Base-by-base conservation (phyloP, 352 stramenopile genomes). In the Saprolegnia diclina region DNA sequence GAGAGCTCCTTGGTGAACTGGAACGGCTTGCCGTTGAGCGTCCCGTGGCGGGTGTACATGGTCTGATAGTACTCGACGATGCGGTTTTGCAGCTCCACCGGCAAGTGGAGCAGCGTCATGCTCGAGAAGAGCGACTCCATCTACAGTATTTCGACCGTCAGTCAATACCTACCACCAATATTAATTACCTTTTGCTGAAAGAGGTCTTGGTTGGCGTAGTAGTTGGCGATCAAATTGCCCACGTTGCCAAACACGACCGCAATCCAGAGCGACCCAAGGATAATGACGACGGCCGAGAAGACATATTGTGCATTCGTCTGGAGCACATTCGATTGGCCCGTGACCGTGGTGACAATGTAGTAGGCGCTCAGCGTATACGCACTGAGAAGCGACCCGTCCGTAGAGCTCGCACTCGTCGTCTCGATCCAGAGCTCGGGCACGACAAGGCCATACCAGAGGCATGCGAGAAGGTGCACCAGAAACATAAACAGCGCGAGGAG, bases 221-320 rank as follows among this genome's bases (percentile, higher is more conserved):
- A 92, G 71, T 91, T 95, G 29, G 85, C 77, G 45, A 95, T 95
- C 44, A 92, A 70, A 29, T 93, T 90, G 18, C 83, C 83, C 37
- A 95, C 87, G 59, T 93, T 90, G 67, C 87, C 87, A 72, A 95
- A 95, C 53, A 93, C 83, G 1, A 95, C 79, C 62, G 87, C 87
- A 81, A 94, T 91, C 0, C 91, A 63, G 59, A 94, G 78, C 1
- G 83, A 76, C 1, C 87, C 85, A 4, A 90, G 68, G 2, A 95
- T 81, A 73, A 92, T 89, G 13, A 76, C 72, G 10, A 88, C 32
- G 54, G 89, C 78, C 50, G 77, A 88, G 46, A 92, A 92, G 4
- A 87, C 24, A 59, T 89, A 89, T 67, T 95, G 85, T 1, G 71
- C 72, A 66, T 95, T 83, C 29, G 83, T 81, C 64, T 81, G 82